phyloP scores from a whole-genome alignment of 1,139 yeast genomes.

The Meyerozyma carpophila region DNA sequence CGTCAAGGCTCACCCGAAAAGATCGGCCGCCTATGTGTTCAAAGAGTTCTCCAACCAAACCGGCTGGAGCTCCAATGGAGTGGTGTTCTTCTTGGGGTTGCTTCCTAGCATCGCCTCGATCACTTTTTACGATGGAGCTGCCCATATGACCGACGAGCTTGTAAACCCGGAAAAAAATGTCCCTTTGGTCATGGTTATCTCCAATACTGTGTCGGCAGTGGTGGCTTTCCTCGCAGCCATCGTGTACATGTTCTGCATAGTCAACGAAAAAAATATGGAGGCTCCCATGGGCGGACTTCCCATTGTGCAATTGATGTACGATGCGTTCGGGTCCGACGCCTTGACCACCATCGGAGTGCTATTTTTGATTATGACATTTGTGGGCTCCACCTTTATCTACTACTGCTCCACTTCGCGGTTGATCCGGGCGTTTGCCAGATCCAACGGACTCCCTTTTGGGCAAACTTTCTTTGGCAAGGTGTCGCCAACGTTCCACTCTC shows the following conservation, averaged over 20 bases:
- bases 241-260: conserved; percentile 21
- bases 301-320: conserved; percentile 18
- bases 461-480: conserved; percentile 15
- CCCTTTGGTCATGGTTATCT: conserved; percentile 22
- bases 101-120: conserved; percentile 24
- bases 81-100: conserved; percentile 23
- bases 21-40: conserved; percentile 19
- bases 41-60: conserved; percentile 19
- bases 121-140: conserved; percentile 23
- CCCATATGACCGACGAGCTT: conserved; percentile 28
- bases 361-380: conserved; percentile 16
- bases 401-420: conserved; percentile 21
- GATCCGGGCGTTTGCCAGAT: conserved; percentile 25
- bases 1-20: conserved; percentile 19
- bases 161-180: conserved; percentile 21
- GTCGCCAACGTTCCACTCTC: conserved; percentile 15
- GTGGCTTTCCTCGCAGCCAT: conserved; percentile 19
- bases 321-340: conserved; percentile 19
- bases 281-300: conserved; percentile 26
- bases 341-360: conserved; percentile 22
- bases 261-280: conserved; percentile 9
- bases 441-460: conserved; percentile 24
- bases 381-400: conserved; percentile 10
- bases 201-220: conserved; percentile 18
- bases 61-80: conserved; percentile 24